phyloP scores from a whole-genome alignment of 768 basidiomycete genomes.

The Leccinum truebloodii region DNA sequence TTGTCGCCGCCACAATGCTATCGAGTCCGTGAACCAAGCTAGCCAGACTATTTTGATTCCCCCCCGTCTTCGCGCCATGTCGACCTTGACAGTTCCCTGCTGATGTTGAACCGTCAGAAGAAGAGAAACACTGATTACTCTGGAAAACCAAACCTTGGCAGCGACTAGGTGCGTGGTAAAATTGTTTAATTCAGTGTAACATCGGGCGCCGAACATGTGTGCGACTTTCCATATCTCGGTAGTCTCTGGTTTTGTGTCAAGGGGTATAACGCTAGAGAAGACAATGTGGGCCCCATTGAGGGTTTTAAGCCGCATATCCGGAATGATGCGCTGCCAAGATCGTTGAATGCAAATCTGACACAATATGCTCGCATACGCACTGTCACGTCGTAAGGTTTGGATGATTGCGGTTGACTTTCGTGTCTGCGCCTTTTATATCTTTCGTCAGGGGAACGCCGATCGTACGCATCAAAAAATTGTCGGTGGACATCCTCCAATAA shows the following conservation, averaged over 20 bases:
- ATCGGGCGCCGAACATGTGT: constrained; percentile 84
- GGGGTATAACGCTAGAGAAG: constrained; percentile 94
- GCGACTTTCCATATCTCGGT: constrained; percentile 88
- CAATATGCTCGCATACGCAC: constrained; percentile 44
- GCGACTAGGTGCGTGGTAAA: constrained; percentile 90
- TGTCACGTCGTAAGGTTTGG: constrained; percentile 68
- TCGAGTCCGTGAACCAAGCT: constrained; percentile 86
- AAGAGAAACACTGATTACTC: constrained; percentile 6
- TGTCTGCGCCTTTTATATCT: constrained; percentile 32
- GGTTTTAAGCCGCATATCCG: constrained; percentile 70
- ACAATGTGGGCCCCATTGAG: constrained; percentile 80
- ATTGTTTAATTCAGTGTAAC: constrained; percentile 64
- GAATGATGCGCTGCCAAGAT: constrained; percentile 73
- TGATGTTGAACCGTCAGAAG: constrained; percentile 31
- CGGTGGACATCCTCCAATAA: constrained; percentile 80
- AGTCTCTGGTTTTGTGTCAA: constrained; percentile 76
- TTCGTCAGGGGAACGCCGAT: constrained; percentile 36
- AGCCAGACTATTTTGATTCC: constrained; percentile 85
- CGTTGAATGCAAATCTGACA: not conserved
- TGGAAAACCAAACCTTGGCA: constrained; percentile 59
- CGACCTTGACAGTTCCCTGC: constrained; percentile 92
- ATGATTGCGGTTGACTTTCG: constrained; percentile 23
- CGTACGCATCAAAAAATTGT: constrained; percentile 73
- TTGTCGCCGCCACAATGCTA: constrained; percentile 84
- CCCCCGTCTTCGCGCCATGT: constrained; percentile 73